Percentiles rank a stretch among this genome's conserved stretches.
phyloP scores from a whole-genome alignment of 345 rosid genomes.

The Melaleuca quinquenervia region DNA sequence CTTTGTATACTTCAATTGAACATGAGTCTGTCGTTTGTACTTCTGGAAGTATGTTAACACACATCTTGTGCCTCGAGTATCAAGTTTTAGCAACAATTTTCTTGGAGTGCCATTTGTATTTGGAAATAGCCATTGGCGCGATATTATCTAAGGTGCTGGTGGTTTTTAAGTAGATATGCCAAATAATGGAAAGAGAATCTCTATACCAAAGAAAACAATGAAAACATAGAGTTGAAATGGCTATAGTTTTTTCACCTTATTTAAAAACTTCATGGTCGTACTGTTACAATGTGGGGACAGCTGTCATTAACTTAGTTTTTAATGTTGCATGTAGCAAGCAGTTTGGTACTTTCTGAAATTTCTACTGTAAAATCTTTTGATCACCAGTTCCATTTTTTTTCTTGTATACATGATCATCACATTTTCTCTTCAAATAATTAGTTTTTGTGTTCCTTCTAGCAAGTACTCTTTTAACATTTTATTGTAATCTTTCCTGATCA shows the following conservation, averaged over 20 bases:
- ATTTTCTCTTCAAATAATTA: not conserved
- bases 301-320: not conserved
- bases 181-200: not conserved
- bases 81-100: not conserved
- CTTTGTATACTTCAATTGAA: not conserved
- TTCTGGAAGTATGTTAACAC: not conserved
- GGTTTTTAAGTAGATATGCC: not conserved
- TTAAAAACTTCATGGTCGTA: not conserved
- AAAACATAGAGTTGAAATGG: not conserved
- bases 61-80: not conserved
- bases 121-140: not conserved
- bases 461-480: not conserved
- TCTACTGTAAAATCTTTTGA: not conserved
- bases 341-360: not conserved
- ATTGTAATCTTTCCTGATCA: not conserved
- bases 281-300: not conserved
- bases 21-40: not conserved
- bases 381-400: not conserved
- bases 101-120: not conserved
- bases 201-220: not conserved
- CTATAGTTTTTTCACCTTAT: not conserved
- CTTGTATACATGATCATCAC: not conserved
- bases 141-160: not conserved
- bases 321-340: not conserved
- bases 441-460: not conserved